Conservation (phyloP, 768 basidiomycete species). For the Pholiota molesta region DNA sequence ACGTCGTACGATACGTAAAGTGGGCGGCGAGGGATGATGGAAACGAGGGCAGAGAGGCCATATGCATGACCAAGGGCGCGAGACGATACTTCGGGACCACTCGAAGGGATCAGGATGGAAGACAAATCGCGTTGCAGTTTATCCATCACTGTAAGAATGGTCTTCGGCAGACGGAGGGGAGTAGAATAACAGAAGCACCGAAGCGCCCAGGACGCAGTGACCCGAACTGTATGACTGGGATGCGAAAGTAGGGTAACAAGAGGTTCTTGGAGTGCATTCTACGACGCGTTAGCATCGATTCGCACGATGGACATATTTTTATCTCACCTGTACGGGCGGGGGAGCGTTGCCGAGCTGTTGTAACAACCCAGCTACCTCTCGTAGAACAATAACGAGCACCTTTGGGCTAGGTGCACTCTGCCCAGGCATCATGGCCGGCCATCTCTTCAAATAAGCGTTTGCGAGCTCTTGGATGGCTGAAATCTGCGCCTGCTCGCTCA, state of each 20-base stretch:
- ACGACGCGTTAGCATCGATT: conserved; percentile 1
- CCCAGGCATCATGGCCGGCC: conserved; percentile 93
- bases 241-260: conserved; percentile 84
- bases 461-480: conserved; percentile 87
- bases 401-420: conserved; percentile 68
- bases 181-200: conserved; percentile 91
- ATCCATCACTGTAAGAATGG: conserved; percentile 76
- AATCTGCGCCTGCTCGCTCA: conserved; percentile 95
- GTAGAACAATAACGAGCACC: conserved; percentile 72
- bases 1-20: conserved; percentile 96
- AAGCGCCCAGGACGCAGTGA: conserved; percentile 85
- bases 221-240: conserved; percentile 84
- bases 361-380: conserved; percentile 84
- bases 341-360: conserved; percentile 93
- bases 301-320: neutral
- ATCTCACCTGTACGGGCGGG: conserved; percentile 75
- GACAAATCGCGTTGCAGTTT: conserved; percentile 83
- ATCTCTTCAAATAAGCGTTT: conserved; percentile 80
- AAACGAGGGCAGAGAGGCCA: conserved; percentile 85
- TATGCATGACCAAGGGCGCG: conserved; percentile 88
- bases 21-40: conserved; percentile 83
- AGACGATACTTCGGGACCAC: conserved; percentile 67
- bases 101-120: conserved; percentile 69
- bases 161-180: conserved; percentile 80
- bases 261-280: conserved; percentile 87